Evolutionary conservation across 176 grass and related monocot genomes (phyloP).

Genomic region (Bolboschoenus planiculmis): DNA sequence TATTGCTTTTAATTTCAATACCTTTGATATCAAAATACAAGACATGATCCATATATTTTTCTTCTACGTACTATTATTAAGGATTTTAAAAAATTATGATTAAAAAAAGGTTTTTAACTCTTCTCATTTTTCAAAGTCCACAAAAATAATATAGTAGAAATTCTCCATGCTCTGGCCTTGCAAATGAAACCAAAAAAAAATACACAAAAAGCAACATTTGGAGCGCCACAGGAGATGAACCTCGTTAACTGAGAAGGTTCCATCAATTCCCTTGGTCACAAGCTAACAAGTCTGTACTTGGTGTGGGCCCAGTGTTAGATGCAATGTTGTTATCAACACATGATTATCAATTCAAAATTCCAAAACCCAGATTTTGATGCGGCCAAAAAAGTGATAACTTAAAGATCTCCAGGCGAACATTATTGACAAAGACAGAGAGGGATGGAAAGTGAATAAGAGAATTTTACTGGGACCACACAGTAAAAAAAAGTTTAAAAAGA

Average conservation of each 20-base stretch:
- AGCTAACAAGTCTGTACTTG: slow-evolving; percentile 3
- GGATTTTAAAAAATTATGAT: too few relatives aligned
- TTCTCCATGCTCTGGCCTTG: neutral
- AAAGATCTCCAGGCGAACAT: slow-evolving; percentile 1
- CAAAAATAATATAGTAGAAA: neutral
- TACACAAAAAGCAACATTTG: neutral
- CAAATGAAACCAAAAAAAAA: neutral
- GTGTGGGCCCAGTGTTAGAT: slow-evolving; percentile 5
- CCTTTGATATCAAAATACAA: too few relatives aligned
- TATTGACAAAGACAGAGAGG: slow-evolving; percentile 11
- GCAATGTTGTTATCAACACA: slow-evolving; percentile 11
- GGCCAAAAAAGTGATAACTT: neutral
- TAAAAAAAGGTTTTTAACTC: too few relatives aligned
- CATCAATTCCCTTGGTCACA: neutral
- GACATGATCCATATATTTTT: too few relatives aligned
- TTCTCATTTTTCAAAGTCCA: too few relatives aligned
- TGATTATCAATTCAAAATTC: slow-evolving; percentile 13
- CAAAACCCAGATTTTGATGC: slow-evolving; percentile 19
- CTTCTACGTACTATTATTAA: too few relatives aligned
- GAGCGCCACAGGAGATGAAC: neutral
- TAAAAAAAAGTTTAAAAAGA: slow-evolving; percentile 13
- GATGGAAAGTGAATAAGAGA: slow-evolving; percentile 1
- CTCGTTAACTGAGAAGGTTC: slow-evolving; percentile 9
- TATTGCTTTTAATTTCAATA: too few relatives aligned
- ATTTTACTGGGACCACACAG: slow-evolving; percentile 12